These are phyloP conservation scores for Pyrenophora graminea DNA, from an alignment of 2,329 filamentous ascomycete species.

Conservation along the genomic window DNA sequence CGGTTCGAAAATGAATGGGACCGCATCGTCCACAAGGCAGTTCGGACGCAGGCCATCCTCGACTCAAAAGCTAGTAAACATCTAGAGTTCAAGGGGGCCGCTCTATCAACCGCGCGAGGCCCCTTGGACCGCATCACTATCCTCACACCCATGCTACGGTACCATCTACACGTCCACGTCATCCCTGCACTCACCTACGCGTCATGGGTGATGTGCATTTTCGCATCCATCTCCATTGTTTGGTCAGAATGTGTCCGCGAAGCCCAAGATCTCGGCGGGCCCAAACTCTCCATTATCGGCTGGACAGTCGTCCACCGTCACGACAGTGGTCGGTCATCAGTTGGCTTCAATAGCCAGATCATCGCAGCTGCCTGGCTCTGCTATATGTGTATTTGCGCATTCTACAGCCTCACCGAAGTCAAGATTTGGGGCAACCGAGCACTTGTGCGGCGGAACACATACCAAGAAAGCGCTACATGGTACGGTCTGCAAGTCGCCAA, in stretches of 20 bases:
- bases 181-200: constrained; percentile 69
- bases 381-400: constrained; percentile 92
- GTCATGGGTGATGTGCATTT: constrained; percentile 68
- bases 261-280: constrained; percentile 58
- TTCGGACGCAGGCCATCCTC: constrained; percentile 77
- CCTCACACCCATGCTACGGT: constrained; percentile 80
- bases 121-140: constrained; percentile 53
- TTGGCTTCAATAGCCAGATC: constrained; percentile 84
- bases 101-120: constrained; percentile 52
- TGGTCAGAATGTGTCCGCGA: constrained; percentile 93
- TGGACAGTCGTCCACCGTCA: constrained; percentile 76
- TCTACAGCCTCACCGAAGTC: constrained; percentile 86
- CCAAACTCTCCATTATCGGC: constrained; percentile 72
- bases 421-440: constrained; percentile 98
- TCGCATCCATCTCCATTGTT: constrained; percentile 80
- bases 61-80: constrained; percentile 81
- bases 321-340: constrained; percentile 69
- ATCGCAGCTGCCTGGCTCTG: constrained; percentile 86
- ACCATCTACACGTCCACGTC: constrained; percentile 74
- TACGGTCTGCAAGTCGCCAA: constrained; percentile 92
- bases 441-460: constrained; percentile 86
- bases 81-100: constrained; percentile 71
- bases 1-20: constrained; percentile 89
- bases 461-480: constrained; percentile 92
- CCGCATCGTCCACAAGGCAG: constrained; percentile 72